Evolutionary conservation across 768 basidiomycete genomes (phyloP).

Genomic region (Trametes cingulata): DNA sequence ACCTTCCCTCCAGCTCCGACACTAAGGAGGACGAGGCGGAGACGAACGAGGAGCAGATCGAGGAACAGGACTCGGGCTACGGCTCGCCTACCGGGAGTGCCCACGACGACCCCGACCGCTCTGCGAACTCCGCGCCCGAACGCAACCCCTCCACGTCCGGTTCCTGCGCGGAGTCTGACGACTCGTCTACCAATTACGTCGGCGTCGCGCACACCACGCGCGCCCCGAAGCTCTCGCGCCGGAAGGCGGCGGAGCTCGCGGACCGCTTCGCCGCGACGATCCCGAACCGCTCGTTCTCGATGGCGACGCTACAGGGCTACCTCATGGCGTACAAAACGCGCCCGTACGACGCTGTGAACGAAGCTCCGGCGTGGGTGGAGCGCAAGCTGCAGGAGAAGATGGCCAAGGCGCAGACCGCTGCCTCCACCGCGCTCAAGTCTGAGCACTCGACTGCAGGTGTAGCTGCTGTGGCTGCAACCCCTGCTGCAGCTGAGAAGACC

Average conservation of each 20-base stretch:
- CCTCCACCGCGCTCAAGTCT: neutral
- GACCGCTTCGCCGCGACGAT: slow-evolving; percentile 54
- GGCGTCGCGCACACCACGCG: slow-evolving; percentile 15
- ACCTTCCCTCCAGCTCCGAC: slow-evolving; percentile 40
- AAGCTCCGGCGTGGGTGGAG: slow-evolving; percentile 18
- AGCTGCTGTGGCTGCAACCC: neutral
- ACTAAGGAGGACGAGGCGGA: neutral
- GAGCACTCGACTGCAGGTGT: neutral
- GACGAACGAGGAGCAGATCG: neutral
- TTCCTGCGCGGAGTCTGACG: neutral
- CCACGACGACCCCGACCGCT: neutral
- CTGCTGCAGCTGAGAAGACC: neutral
- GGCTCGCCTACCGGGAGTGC: neutral
- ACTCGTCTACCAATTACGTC: neutral
- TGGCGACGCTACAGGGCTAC: slow-evolving; percentile 55
- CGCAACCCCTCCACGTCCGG: neutral
- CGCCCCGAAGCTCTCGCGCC: slow-evolving; percentile 35
- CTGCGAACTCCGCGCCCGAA: neutral
- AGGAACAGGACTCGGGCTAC: slow-evolving; percentile 15
- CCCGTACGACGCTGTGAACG: slow-evolving; percentile 53
- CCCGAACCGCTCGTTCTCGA: slow-evolving; percentile 37
- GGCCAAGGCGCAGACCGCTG: neutral
- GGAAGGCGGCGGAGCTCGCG: slow-evolving; percentile 49
- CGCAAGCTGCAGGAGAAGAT: slow-evolving; percentile 11
- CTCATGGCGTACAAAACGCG: slow-evolving; percentile 67